Conservation (phyloP, 176 grass and related monocot species). For the Hyparrhenia diplandra region DNA sequence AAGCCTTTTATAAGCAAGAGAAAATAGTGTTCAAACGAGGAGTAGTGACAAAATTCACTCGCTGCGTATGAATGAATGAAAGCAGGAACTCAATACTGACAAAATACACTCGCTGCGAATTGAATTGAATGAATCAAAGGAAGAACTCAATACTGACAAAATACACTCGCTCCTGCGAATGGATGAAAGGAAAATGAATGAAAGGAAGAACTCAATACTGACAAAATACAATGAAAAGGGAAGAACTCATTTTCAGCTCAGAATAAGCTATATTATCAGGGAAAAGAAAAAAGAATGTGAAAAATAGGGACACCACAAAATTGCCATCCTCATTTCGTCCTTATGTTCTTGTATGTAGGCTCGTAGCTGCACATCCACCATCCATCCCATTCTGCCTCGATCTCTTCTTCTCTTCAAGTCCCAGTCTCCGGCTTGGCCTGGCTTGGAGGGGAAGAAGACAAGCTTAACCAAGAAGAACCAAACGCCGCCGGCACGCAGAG, state of each 20-base stretch:
- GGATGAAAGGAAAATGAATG: neutral
- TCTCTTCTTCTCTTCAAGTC: constrained; percentile 49
- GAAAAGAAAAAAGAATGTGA: constrained; percentile 21
- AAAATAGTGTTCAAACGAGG: constrained; percentile 2
- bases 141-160: constrained; percentile 18
- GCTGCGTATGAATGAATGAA: neutral
- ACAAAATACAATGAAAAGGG: constrained; percentile 18
- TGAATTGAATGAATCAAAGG: neutral
- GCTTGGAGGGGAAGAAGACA: constrained; percentile 23
- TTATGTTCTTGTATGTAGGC: constrained; percentile 23
- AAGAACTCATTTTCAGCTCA: constrained; percentile 46
- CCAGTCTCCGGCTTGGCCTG: constrained; percentile 23
- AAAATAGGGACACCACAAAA: constrained; percentile 41
- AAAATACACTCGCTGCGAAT: constrained; percentile 12
- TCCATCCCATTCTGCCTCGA: constrained; percentile 31
- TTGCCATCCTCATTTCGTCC: constrained; percentile 32
- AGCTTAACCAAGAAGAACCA: constrained; percentile 5
- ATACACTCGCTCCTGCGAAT: neutral
- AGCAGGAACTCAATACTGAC: constrained; percentile 3
- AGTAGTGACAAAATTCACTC: neutral
- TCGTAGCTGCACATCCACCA: constrained; percentile 26
- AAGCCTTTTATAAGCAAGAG: constrained; percentile 12
- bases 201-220: neutral
- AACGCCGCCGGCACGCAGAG: neutral
- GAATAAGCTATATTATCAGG: constrained; percentile 49